Percentiles rank a stretch among this genome's conserved stretches.
Conservation (phyloP, 2,329 filamentous ascomycete genomes). For the Volutella citrinella region DNA sequence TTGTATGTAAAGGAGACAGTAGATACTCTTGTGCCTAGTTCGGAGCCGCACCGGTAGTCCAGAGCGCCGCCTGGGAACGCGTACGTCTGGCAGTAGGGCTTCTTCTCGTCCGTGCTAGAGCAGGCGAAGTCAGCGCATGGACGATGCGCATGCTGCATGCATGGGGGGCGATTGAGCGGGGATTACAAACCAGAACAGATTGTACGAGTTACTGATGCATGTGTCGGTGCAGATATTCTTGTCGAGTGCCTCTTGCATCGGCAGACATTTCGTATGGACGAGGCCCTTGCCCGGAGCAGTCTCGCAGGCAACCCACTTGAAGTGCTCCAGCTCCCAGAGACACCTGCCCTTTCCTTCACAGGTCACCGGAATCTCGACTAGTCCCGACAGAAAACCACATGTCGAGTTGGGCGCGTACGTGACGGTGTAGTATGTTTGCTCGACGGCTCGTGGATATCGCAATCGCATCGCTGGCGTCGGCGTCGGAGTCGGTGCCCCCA, state of each 20-base stretch:
- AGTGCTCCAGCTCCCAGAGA: conserved; percentile 6
- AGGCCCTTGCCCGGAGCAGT: conserved; percentile 1
- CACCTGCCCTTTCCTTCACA: conserved; percentile 6
- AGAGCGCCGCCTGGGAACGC: conserved; percentile 8
- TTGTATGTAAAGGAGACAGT: conserved; percentile 8
- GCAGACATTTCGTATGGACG: conserved; percentile 6
- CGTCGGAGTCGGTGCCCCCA: not conserved
- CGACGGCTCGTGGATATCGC: not conserved
- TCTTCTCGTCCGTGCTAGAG: conserved; percentile 5
- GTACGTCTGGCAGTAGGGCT: conserved; percentile 9
- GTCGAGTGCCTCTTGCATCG: conserved; percentile 4
- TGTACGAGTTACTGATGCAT: conserved; percentile 12
- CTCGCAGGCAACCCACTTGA: conserved; percentile 6
- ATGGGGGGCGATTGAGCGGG: not conserved
- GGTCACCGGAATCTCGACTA: conserved; percentile 7
- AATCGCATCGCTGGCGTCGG: not conserved
- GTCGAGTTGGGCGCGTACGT: conserved; percentile 9
- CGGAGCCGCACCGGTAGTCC: conserved; percentile 5
- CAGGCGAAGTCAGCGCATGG: not conserved
- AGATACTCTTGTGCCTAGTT: conserved; percentile 4
- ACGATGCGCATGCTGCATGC: too few species aligned
- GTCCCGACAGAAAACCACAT: conserved; percentile 10
- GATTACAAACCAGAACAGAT: conserved; percentile 5
- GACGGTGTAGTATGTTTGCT: conserved; percentile 1
- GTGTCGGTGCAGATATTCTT: conserved; percentile 5